phyloP scores from a whole-genome alignment of 768 basidiomycete species.

The Phanerodontia chrysosporium region DNA sequence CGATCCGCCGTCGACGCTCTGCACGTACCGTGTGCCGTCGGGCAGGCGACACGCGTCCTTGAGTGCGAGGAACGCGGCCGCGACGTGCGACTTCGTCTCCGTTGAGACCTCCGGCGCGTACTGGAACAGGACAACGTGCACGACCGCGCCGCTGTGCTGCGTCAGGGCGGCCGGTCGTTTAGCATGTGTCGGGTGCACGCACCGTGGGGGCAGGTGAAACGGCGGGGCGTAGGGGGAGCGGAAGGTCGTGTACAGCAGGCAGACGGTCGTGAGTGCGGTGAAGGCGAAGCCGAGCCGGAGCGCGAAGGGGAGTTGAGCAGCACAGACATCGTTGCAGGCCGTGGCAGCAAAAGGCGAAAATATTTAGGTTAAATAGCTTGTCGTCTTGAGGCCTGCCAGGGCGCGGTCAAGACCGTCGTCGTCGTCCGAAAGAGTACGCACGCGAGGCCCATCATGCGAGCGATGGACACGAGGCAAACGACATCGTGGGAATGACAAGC shows the following conservation, averaged over 20 bases:
- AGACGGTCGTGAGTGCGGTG: slow-evolving; percentile 1
- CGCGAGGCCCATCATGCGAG: neutral
- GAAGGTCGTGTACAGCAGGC: neutral
- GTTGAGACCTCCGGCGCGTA: slow-evolving; percentile 1
- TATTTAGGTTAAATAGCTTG: neutral
- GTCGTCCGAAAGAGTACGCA: neutral
- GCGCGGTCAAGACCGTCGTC: neutral
- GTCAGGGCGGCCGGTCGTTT: no score
- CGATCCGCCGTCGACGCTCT: slow-evolving; percentile 4
- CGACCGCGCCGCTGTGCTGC: neutral
- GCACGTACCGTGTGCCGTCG: slow-evolving; percentile 3
- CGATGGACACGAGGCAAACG: neutral
- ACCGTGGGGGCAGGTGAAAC: neutral
- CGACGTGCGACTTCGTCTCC: neutral
- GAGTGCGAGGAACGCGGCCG: slow-evolving; percentile 8
- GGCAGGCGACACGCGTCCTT: slow-evolving; percentile 7
- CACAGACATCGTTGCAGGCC: neutral
- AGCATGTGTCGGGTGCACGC: neutral
- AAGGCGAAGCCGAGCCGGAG: slow-evolving; percentile 1
- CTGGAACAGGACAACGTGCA: slow-evolving; percentile 9
- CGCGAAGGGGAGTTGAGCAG: slow-evolving; percentile 1
- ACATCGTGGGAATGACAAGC: neutral
- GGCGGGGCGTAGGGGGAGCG: neutral
- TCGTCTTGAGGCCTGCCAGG: neutral
- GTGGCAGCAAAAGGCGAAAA: neutral